Percentiles rank a stretch among this genome's conserved stretches.
Evolutionary conservation across 306 rosid genomes (phyloP).

Genomic region (Albizia julibrissin): DNA sequence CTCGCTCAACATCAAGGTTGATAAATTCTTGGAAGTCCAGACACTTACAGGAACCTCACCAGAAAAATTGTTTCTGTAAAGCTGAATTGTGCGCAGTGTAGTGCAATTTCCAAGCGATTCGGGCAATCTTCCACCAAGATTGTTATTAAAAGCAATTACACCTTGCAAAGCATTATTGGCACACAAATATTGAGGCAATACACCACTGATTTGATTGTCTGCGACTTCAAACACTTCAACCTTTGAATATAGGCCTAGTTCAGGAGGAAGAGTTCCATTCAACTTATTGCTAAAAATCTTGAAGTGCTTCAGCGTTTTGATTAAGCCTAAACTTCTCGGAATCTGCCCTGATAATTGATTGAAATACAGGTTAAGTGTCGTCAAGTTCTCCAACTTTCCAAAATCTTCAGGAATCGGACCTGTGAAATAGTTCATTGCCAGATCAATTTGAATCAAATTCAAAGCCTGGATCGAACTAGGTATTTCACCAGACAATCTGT

Average conservation of each 20-base stretch:
- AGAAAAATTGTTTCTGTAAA: constrained; percentile 54
- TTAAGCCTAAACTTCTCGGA: constrained; percentile 57
- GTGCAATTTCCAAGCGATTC: constrained; percentile 58
- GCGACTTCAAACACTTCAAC: constrained; percentile 66
- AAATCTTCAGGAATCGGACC: constrained; percentile 63
- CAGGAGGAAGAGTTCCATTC: constrained; percentile 78
- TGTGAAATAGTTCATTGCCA: constrained; percentile 60
- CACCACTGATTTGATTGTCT: constrained; percentile 59
- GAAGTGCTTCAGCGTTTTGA: constrained; percentile 46
- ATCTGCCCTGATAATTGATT: constrained; percentile 66
- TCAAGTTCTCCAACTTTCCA: constrained; percentile 54
- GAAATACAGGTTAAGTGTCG: constrained; percentile 39
- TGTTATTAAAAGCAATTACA: constrained; percentile 58
- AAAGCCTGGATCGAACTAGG: constrained; percentile 52
- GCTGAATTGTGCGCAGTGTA: constrained; percentile 47
- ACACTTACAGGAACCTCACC: constrained; percentile 72
- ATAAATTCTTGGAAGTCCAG: constrained; percentile 59
- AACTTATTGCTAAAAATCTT: constrained; percentile 57
- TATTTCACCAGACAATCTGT: constrained; percentile 60
- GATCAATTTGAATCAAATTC: constrained; percentile 48
- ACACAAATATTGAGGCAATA: constrained; percentile 71
- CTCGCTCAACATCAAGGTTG: constrained; percentile 58
- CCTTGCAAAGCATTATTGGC: constrained; percentile 55
- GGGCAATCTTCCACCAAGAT: constrained; percentile 61
- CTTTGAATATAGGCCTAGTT: constrained; percentile 65